A percentile compares a stretch with the other conserved stretches of the same genome.
Evolutionary conservation across 805 yeast genomes (phyloP).

Genomic region (Candida michaelii): DNA sequence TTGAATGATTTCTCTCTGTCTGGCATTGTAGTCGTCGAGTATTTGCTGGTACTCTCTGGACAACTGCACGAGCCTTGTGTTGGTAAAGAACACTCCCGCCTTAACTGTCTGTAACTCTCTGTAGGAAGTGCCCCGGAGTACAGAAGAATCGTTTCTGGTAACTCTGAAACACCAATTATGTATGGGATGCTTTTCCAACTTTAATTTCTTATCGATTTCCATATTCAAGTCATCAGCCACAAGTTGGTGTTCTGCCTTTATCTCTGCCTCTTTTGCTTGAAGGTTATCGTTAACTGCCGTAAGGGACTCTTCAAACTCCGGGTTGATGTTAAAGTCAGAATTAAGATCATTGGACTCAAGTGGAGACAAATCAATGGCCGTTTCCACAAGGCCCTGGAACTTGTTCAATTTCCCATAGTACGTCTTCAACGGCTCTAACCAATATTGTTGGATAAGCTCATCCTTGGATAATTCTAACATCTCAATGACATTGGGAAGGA

Average conservation of each 20-base stretch:
- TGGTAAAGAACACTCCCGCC: constrained; percentile 93
- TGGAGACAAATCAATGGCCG: constrained; percentile 85
- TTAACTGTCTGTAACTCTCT: constrained; percentile 87
- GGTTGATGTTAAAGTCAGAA: constrained; percentile 81
- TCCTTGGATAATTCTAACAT: constrained; percentile 42
- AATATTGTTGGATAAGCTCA: constrained; percentile 45
- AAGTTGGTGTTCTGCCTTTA: constrained; percentile 58
- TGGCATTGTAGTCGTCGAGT: constrained; percentile 65
- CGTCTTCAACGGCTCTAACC: constrained; percentile 58
- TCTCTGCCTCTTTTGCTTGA: constrained; percentile 52
- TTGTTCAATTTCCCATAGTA: constrained; percentile 55
- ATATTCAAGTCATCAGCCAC: constrained; percentile 74
- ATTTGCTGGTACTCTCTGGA: constrained; percentile 59
- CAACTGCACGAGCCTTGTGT: constrained; percentile 57
- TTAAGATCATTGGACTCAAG: constrained; percentile 52
- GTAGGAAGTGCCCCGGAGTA: constrained; percentile 62
- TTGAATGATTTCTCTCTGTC: constrained; percentile 75
- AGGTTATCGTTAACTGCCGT: constrained; percentile 58
- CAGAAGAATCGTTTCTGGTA: constrained; percentile 85
- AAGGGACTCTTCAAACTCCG: constrained; percentile 84
- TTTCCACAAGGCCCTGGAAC: constrained; percentile 83
- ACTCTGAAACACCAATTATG: constrained; percentile 96
- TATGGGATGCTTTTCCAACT: constrained; percentile 79
- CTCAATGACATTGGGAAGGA: constrained; percentile 66
- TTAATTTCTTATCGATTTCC: constrained; percentile 85